These are phyloP conservation scores for Helicocarpus griseus DNA, from an alignment of 2,329 filamentous ascomycete genomes.

Conservation along the genomic window DNA sequence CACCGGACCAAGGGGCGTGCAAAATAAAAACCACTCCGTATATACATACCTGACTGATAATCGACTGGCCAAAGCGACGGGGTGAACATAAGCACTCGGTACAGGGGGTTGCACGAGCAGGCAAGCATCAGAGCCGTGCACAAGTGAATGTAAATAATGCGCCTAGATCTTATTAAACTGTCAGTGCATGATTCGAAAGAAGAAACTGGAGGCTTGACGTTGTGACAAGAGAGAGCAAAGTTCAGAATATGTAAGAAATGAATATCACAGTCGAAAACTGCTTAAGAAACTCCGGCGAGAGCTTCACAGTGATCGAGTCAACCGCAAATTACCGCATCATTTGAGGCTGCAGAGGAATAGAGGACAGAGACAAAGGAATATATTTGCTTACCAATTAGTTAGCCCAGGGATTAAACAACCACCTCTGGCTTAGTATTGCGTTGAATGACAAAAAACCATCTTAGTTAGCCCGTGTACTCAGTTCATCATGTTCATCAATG, in stretches of 20 bases:
- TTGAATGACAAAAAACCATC: too few species aligned
- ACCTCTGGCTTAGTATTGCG: neutral
- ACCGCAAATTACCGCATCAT: slow-evolving; percentile 99
- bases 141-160: too few species aligned
- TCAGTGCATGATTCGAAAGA: slow-evolving; percentile 1
- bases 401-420: slow-evolving; percentile 12
- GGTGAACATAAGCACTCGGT: too few species aligned
- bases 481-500: too few species aligned
- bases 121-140: too few species aligned
- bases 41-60: slow-evolving; percentile 18
- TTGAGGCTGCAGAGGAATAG: slow-evolving; percentile 12
- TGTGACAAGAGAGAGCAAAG: slow-evolving; percentile 12
- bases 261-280: slow-evolving; percentile 73
- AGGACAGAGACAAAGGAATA: slow-evolving; percentile 4
- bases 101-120: neutral
- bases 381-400: slow-evolving; percentile 15
- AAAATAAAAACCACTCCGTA: slow-evolving; percentile 1
- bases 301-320: slow-evolving; percentile 75
- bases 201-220: neutral
- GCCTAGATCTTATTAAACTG: too few species aligned
- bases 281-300: slow-evolving; percentile 84
- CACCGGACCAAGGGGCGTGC: slow-evolving; percentile 41
- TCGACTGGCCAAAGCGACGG: neutral
- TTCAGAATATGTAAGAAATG: slow-evolving; percentile 99
- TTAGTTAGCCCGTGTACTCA: too few species aligned